Evolutionary conservation across 805 yeast species (phyloP).

Genomic region (Zygosaccharomyces bailii): DNA sequence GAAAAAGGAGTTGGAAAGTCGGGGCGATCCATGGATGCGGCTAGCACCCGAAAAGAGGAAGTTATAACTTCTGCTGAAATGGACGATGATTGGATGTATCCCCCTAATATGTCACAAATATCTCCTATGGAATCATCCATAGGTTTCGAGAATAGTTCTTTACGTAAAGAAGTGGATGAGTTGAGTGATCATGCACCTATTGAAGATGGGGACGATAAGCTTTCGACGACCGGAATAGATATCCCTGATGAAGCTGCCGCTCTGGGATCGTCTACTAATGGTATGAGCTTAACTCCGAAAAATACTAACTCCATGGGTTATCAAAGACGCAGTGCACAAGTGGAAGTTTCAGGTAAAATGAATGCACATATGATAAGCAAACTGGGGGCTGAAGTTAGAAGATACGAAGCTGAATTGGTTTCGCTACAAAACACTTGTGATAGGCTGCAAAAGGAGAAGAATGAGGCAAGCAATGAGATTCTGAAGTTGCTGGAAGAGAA

Average conservation of each 20-base stretch:
- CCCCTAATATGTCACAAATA: conserved; percentile 13
- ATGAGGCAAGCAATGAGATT: conserved; percentile 64
- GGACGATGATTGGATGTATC: conserved; percentile 24
- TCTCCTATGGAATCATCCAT: conserved; percentile 10
- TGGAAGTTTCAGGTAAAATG: conserved; percentile 17
- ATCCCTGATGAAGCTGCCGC: conserved; percentile 32
- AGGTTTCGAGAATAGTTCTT: conserved; percentile 8
- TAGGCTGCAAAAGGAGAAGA: conserved; percentile 53
- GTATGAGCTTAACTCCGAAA: conserved; percentile 12
- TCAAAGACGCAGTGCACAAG: conserved; percentile 12
- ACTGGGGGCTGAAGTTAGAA: conserved; percentile 70
- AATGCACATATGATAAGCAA: conserved; percentile 62
- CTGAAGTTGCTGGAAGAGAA: conserved; percentile 54
- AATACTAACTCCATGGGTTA: conserved; percentile 13
- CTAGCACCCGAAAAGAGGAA: not conserved
- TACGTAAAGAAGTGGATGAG: conserved; percentile 5
- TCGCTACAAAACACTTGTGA: conserved; percentile 61
- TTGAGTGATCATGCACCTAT: conserved; percentile 5
- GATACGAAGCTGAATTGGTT: conserved; percentile 73
- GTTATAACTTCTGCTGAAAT: conserved; percentile 1
- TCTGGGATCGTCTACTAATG: conserved; percentile 14
- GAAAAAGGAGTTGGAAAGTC: not conserved
- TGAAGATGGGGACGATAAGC: conserved; percentile 7
- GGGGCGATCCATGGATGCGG: not conserved
- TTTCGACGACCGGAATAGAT: conserved; percentile 15